Evolutionary conservation across 2,329 filamentous ascomycete genomes (phyloP).

Genomic region (Pezicula radicicola): DNA sequence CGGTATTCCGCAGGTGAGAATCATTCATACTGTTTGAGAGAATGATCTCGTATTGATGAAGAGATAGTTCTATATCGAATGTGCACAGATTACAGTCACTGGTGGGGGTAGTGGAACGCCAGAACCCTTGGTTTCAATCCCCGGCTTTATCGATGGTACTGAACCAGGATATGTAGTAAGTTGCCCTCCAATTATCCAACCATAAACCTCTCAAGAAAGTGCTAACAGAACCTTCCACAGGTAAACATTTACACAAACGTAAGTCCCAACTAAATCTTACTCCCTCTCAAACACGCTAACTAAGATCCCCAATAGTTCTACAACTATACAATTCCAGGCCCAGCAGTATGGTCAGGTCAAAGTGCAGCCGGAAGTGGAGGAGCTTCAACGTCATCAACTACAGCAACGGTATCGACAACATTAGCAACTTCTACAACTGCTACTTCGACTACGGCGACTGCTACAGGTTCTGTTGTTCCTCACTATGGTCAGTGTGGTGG

Average conservation of each 20-base stretch:
- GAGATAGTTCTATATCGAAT: conserved; percentile 25
- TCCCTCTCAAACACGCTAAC: not conserved
- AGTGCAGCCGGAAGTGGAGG: not conserved
- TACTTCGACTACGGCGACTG: not conserved
- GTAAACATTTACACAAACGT: conserved; percentile 5
- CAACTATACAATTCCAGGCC: conserved; percentile 12
- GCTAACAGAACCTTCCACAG: too few relatives aligned
- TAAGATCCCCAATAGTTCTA: conserved; percentile 2
- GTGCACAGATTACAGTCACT: conserved; percentile 6
- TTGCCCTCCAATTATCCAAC: too few relatives aligned
- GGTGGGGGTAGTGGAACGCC: conserved; percentile 14
- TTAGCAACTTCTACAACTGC: not conserved
- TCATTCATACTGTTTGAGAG: not conserved
- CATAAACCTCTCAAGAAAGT: too few relatives aligned
- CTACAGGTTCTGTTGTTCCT: not conserved
- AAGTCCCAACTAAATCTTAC: too few relatives aligned
- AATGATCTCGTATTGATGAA: not conserved
- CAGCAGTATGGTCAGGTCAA: conserved; percentile 1
- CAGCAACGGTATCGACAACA: not conserved
- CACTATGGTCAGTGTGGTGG: conserved; percentile 5
- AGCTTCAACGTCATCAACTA: not conserved
- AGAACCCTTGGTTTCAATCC: conserved; percentile 20
- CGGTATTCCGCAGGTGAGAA: conserved; percentile 7
- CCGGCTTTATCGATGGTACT: conserved; percentile 15
- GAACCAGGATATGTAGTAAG: conserved; percentile 3